Conservation (phyloP, 345 rosid genomes). For the Erodium maritimum region DNA sequence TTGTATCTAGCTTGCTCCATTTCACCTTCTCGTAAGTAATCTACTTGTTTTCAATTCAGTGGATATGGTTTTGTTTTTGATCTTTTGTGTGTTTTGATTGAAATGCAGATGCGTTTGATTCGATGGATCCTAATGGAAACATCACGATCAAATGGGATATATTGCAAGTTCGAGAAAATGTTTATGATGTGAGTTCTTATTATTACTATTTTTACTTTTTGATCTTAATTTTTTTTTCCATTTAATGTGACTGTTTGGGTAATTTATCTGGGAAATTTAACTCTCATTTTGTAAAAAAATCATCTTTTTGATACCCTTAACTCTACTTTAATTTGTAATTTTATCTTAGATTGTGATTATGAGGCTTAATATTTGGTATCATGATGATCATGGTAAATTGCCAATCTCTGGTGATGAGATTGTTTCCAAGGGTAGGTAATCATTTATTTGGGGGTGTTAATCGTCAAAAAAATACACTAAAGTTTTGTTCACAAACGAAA, state of each 20-base stretch:
- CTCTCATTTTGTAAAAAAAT: not conserved
- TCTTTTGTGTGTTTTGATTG: not conserved
- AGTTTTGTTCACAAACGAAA: no score
- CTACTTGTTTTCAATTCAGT: not conserved
- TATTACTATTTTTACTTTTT: not conserved
- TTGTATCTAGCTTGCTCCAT: conserved; percentile 11
- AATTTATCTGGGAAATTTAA: not conserved
- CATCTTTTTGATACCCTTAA: not conserved
- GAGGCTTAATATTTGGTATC: no score
- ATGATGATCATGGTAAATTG: no score
- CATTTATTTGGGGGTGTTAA: no score
- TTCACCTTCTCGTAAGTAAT: conserved; percentile 32
- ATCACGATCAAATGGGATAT: conserved; percentile 84
- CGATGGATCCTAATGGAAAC: conserved; percentile 66
- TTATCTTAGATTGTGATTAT: no score
- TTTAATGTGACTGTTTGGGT: not conserved
- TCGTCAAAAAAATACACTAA: no score
- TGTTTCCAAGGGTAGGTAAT: no score
- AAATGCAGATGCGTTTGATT: conserved; percentile 70
- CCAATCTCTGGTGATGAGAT: no score
- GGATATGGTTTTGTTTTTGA: conserved; percentile 1
- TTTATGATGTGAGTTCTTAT: conserved; percentile 29
- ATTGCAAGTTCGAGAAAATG: conserved; percentile 19
- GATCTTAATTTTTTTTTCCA: not conserved
- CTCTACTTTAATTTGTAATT: no score